Conservation (phyloP, 1,139 yeast species). For the Arxiozyma bovina region DNA sequence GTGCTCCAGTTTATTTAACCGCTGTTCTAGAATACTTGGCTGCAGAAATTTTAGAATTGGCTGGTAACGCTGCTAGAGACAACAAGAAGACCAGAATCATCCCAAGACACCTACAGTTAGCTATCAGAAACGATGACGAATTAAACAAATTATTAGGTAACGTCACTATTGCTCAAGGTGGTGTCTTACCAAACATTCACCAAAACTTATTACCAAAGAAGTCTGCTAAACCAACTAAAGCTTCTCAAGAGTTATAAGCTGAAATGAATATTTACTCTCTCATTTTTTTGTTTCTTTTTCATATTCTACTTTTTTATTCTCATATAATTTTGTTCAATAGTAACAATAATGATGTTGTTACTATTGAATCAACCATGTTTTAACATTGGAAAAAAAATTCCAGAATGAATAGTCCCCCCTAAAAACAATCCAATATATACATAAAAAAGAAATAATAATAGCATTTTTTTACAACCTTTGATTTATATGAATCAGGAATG, state of each 20-base stretch:
- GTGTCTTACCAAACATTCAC: constrained; percentile 96
- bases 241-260: constrained; percentile 75
- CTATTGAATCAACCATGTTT: not conserved
- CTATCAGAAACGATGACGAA: constrained; percentile 97
- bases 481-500: not conserved
- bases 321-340: not conserved
- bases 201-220: constrained; percentile 93
- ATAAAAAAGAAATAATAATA: not conserved
- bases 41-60: constrained; percentile 95
- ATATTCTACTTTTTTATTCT: not conserved
- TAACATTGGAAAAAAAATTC: not conserved
- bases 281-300: not conserved
- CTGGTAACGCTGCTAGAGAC: constrained; percentile 98
- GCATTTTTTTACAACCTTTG: constrained; percentile 1
- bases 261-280: not conserved
- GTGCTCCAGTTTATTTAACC: constrained; percentile 93
- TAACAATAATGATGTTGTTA: not conserved
- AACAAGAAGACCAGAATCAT: constrained; percentile 97
- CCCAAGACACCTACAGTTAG: constrained; percentile 97
- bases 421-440: too few species aligned
- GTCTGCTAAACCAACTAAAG: constrained; percentile 66
- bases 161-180: constrained; percentile 95
- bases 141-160: constrained; percentile 88
- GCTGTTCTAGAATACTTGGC: constrained; percentile 94
- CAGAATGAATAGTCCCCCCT: too few species aligned